Evolutionary conservation across 2,329 filamentous ascomycete genomes (phyloP).

Genomic region (Trichophyton equinum): DNA sequence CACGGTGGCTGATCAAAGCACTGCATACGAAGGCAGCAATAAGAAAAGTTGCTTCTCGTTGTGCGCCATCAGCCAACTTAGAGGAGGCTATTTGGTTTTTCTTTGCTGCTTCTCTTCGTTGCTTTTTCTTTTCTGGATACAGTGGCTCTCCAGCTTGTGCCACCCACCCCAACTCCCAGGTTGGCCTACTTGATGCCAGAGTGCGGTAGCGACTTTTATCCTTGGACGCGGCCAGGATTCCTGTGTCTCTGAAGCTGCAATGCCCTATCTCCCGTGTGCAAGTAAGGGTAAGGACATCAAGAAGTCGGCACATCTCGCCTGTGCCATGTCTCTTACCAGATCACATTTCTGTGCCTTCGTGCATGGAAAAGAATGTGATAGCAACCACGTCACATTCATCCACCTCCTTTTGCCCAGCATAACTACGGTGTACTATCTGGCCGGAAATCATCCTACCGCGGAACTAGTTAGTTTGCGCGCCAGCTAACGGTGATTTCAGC

Average conservation of each 20-base stretch:
- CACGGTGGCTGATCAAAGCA: background rate
- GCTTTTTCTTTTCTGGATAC: background rate
- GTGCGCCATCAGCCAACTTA: background rate
- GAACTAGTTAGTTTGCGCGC: background rate
- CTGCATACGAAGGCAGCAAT: background rate
- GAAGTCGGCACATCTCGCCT: background rate
- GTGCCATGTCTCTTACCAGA: background rate
- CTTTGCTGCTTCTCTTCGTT: background rate
- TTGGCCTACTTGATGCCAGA: background rate
- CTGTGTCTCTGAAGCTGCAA: background rate
- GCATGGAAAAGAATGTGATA: slow-evolving; percentile 1
- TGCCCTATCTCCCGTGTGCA: background rate
- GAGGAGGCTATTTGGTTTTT: background rate
- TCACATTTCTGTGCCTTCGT: background rate
- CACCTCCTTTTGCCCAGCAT: no score
- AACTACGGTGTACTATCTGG: background rate
- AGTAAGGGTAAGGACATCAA: background rate
- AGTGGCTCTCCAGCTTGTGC: background rate
- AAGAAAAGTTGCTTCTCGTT: background rate
- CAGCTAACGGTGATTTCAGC: background rate
- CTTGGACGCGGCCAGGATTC: background rate
- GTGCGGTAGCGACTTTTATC: background rate
- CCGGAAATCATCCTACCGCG: background rate
- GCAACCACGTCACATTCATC: background rate
- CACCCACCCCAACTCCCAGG: background rate